Evolutionary conservation across 2,329 filamentous ascomycete genomes (phyloP), one percentile per base, ranked within the genome.

Genomic region (Cryphonectria radicalis): DNA sequence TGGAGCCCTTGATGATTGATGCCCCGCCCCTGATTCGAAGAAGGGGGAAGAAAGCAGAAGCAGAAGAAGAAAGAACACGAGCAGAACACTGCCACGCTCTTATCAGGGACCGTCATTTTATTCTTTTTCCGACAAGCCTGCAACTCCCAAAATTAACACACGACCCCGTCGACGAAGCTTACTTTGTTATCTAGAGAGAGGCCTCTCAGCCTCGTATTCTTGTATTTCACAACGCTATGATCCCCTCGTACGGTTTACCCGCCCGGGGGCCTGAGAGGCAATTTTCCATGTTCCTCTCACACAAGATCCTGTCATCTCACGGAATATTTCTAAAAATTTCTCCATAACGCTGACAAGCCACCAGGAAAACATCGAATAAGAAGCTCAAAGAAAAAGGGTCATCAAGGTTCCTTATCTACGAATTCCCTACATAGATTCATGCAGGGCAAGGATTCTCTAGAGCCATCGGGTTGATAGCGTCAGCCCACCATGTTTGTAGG

Each of bases 81-180:
- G 53, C 57, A 43, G 22, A 67, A 62, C 66, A 60, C 53, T 60
- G 53, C 40, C 66, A 67, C 53, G n/a, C 19, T 35, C 65, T 67
- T 60, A 67, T 46, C 62, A 64, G 17, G 25, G n/a, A 46, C 37
- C 40, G 42, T 22, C 28, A 32, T 32, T 32, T 32, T 32, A 32
- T 19, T 13, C 37, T 40, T 46, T 43, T 43, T 19, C 13, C 28
- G 14, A 59, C 55, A 59, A 13, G 28, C 25, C 55, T n/a, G 22
- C n/a, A 14, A n/a, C 37, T 63, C 60, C 60, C 60, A 42, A 63
- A 63, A 25, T 63, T 25, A 63, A 59, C 55, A 32, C 37, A 40
- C 37, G 37, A 40, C 8, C 8, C 37, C 37, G 37, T 28, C 55
- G 35, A n/a, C n/a, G n/a, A 32, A 13, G 63, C 63, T 28, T 43